These are phyloP conservation scores for Poterioochromonas sp. DNA, from an alignment of 352 stramenopile species.

Conservation along the genomic window DNA sequence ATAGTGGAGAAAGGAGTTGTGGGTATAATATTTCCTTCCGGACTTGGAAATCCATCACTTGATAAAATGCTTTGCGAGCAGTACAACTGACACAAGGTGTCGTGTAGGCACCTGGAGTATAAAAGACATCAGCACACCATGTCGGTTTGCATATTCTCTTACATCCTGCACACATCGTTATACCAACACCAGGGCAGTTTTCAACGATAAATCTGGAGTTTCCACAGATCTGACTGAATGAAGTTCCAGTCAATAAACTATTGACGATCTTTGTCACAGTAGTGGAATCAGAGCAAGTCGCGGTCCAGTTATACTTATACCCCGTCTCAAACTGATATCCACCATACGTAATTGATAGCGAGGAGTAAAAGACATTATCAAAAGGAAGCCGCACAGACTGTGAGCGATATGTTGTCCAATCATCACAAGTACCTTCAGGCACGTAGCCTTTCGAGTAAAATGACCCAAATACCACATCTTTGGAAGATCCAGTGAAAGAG, in stretches of 20 bases:
- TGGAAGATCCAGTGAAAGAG: background rate
- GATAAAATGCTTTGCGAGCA: background rate
- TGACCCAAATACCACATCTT: background rate
- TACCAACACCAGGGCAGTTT: background rate
- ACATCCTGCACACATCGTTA: background rate
- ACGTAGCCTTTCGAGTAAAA: background rate
- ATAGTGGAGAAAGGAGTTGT: background rate
- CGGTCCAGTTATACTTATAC: background rate
- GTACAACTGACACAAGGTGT: background rate
- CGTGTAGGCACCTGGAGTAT: background rate
- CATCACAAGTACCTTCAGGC: background rate
- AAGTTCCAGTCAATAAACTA: background rate
- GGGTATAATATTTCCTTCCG: background rate
- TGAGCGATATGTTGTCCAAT: background rate
- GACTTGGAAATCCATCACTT: background rate
- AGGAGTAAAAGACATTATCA: background rate
- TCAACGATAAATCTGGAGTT: background rate
- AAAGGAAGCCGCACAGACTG: background rate
- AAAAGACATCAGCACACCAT: background rate
- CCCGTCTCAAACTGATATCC: slow-evolving; percentile 9
- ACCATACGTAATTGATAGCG: background rate
- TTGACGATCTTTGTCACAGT: background rate
- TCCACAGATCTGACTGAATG: background rate
- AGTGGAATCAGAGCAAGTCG: background rate
- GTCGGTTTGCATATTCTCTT: slow-evolving; percentile 4